phyloP scores from a whole-genome alignment of 768 basidiomycete species.

The Suillus weaverae region DNA sequence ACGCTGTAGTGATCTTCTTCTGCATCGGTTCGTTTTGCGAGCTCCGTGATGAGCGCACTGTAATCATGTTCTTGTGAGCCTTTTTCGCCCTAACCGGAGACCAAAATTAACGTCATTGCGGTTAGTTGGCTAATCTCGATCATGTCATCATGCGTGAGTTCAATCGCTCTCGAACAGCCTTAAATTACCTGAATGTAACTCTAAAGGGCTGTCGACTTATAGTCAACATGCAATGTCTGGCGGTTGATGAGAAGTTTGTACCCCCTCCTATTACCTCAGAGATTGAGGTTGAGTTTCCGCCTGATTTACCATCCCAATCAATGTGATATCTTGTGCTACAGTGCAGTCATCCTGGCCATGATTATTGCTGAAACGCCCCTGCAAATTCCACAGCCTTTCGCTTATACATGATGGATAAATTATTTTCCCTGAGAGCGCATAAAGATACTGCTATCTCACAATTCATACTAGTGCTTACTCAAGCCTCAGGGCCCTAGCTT shows the following conservation, averaged over 20 bases:
- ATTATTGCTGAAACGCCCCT: conserved; percentile 14
- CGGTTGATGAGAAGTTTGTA: background rate
- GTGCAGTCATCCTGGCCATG: conserved; percentile 5
- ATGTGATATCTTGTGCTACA: conserved; percentile 5
- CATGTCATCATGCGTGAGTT: conserved; percentile 19
- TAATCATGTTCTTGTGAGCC: conserved; percentile 12
- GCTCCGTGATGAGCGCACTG: background rate
- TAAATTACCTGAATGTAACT: background rate
- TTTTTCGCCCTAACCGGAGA: conserved; percentile 10
- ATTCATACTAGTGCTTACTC: background rate
- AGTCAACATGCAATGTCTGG: conserved; percentile 24
- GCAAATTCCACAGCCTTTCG: conserved; percentile 24
- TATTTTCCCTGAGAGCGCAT: background rate
- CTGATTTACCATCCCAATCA: background rate
- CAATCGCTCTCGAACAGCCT: background rate
- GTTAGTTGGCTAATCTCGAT: conserved; percentile 19
- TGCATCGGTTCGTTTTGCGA: background rate
- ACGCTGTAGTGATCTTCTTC: conserved; percentile 4
- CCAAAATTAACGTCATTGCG: background rate
- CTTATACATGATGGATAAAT: background rate
- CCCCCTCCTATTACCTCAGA: background rate
- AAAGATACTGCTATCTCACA: background rate
- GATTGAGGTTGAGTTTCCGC: background rate
- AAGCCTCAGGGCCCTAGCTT: background rate
- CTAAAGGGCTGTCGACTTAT: conserved; percentile 24